Base-by-base conservation (phyloP, 495 filamentous ascomycete species). In the Podospora appendiculata region DNA sequence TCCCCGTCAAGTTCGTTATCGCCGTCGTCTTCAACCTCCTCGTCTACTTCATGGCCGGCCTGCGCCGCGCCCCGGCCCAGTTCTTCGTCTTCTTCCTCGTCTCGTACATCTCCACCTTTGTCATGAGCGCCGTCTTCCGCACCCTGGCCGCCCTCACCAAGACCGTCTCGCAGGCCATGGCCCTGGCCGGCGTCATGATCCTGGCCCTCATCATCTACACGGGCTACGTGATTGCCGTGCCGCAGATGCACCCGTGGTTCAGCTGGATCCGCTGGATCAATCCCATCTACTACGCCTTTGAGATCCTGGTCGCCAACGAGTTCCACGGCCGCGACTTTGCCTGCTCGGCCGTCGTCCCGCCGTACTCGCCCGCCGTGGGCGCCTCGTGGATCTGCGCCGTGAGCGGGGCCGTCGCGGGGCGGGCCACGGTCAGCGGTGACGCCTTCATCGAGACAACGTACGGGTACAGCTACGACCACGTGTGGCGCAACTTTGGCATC, bases 401-500 rank as follows among this genome's bases (percentile, higher is more conserved):
- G 43, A 32, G 19, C 8, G 41, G 41, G 2, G 8, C 43, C 2
- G 19, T 45, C 6, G 8, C 43, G 8, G 43, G 43, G 1, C 43
- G 19, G 11, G 60, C 70, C 2, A 70, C 70, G 8, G 77, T 91
- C 33, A 59, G 70, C 11, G 88, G 88, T 1, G 66, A 72, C n/a
- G 70, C 73, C 25, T 93, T 89, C 60, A 62, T 90, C 18, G 58
- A 65, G 9, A 72, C 75, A 13, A 85, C 80, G 54, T 69, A 76
- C 40, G 41, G 46, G 3, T 90, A 89, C 58, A 77, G 70, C 8
- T 79, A 82, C 8, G 57, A 64, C 17, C 79, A 93, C 61, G 65
- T 89, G 11, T 90, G 88, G 88, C 80, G 88, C 14, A 90, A 92
- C 62, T 87, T 88, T 59, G 87, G 85, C 47, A 83, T 90, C 32